These are phyloP conservation scores for Chlorella sp. DNA, from an alignment of 139 green algal genomes.

Conservation along the genomic window DNA sequence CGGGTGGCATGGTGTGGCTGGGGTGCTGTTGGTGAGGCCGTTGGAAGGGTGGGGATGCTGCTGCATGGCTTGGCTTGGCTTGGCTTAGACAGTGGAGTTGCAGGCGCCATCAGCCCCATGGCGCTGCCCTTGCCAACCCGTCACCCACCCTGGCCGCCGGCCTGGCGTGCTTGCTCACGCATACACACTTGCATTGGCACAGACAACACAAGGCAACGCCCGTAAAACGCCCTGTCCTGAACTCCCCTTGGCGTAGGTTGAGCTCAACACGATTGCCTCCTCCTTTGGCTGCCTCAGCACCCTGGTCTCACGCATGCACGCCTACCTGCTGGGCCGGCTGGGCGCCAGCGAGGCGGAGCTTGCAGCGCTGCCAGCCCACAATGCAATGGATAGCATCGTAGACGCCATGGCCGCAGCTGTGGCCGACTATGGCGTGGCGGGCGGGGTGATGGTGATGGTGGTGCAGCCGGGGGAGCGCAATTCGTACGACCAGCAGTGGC, in stretches of 20 bases:
- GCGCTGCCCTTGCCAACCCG: neutral
- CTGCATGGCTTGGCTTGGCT: no score
- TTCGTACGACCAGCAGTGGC: conserved; percentile 94
- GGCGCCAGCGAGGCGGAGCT: conserved; percentile 34
- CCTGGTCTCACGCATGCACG: conserved; percentile 76
- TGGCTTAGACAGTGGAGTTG: no score
- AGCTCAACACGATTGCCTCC: conserved; percentile 98
- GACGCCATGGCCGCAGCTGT: conserved; percentile 67
- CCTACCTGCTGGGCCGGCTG: conserved; percentile 57
- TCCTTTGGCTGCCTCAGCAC: conserved; percentile 91
- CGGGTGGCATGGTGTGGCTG: neutral
- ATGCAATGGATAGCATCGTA: conserved; percentile 62
- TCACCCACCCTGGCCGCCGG: neutral
- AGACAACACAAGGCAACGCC: neutral
- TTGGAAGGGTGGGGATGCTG: no score
- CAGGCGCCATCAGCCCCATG: neutral
- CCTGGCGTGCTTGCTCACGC: conserved; percentile 69
- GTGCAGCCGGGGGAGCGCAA: conserved; percentile 95
- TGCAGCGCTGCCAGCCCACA: conserved; percentile 75
- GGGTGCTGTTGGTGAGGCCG: no score
- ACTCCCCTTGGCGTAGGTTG: conserved; percentile 76
- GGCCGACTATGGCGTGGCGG: conserved; percentile 36
- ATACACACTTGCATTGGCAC: no score
- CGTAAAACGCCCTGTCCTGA: neutral
- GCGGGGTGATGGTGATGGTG: conserved; percentile 85